These are phyloP conservation scores for Licmophora abbreviata DNA, from an alignment of 108 stramenopile genomes.

Conservation along the genomic window DNA sequence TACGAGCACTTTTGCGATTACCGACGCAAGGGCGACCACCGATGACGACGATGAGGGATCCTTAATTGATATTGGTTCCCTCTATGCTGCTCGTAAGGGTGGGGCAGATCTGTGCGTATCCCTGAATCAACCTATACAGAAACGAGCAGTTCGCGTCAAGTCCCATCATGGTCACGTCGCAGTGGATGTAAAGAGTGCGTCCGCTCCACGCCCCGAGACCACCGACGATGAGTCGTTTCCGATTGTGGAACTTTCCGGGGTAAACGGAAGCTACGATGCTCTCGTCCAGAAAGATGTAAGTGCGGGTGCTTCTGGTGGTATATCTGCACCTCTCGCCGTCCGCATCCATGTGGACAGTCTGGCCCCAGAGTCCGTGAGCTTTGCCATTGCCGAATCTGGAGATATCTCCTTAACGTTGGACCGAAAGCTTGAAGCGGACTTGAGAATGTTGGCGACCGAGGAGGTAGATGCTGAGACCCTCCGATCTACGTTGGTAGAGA, in stretches of 20 bases:
- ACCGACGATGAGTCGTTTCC: background rate
- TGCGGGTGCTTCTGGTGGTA: slow-evolving; percentile 15
- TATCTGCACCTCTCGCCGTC: slow-evolving; percentile 21
- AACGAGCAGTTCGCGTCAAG: slow-evolving; percentile 58
- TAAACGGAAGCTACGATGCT: slow-evolving; percentile 82
- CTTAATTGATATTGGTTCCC: slow-evolving; percentile 62
- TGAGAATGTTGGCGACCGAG: slow-evolving; percentile 42
- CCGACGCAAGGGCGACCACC: background rate
- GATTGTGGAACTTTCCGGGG: slow-evolving; percentile 75
- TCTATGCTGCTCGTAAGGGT: slow-evolving; percentile 47
- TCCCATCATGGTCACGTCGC: slow-evolving; percentile 62
- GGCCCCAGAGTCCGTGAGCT: slow-evolving; percentile 58
- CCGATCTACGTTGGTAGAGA: slow-evolving; percentile 26
- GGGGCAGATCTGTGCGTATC: slow-evolving; percentile 2
- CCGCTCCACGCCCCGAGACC: slow-evolving; percentile 2
- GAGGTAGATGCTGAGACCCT: slow-evolving; percentile 10
- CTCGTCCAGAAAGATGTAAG: slow-evolving; percentile 2
- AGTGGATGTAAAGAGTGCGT: slow-evolving; percentile 22
- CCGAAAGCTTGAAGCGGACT: slow-evolving; percentile 77
- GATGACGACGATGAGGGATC: slow-evolving; percentile 61
- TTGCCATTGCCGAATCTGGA: slow-evolving; percentile 40
- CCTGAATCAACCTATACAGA: background rate
- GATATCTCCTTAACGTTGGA: slow-evolving; percentile 56
- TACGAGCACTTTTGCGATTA: slow-evolving; percentile 2
- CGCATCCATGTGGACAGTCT: slow-evolving; percentile 75